Evolutionary conservation across 2,329 filamentous ascomycete species (phyloP).

Genomic region (Trichoderma sp.): DNA sequence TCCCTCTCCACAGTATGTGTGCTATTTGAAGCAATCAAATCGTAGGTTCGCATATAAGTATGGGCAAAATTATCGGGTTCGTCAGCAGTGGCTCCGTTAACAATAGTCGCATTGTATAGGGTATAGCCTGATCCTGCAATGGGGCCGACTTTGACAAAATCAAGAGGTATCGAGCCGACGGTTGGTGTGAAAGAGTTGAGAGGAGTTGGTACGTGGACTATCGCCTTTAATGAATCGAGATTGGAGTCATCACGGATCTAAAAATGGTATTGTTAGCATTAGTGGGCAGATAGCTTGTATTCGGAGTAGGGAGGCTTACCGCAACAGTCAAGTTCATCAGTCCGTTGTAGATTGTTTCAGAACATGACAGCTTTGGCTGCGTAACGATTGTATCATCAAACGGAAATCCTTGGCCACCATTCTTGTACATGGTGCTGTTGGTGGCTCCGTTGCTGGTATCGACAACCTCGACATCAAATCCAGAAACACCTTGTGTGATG

Average conservation of each 20-base stretch:
- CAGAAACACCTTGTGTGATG: slow-evolving; percentile 17
- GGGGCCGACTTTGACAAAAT: slow-evolving; percentile 14
- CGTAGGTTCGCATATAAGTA: slow-evolving; percentile 24
- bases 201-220: neutral
- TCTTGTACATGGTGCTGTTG: slow-evolving; percentile 21
- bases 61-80: neutral
- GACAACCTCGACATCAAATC: slow-evolving; percentile 25
- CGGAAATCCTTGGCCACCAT: slow-evolving; percentile 24
- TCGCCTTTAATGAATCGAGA: neutral
- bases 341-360: neutral
- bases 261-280: neutral
- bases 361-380: slow-evolving; percentile 19
- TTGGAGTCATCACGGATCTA: slow-evolving; percentile 9
- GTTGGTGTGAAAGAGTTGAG: slow-evolving; percentile 7
- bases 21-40: slow-evolving; percentile 25
- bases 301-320: neutral
- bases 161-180: slow-evolving; percentile 9
- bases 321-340: slow-evolving; percentile 17
- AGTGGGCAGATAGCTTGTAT: neutral
- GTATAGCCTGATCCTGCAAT: slow-evolving; percentile 16
- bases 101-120: slow-evolving; percentile 20
- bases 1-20: slow-evolving; percentile 13
- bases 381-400: slow-evolving; percentile 23
- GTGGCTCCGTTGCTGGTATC: slow-evolving; percentile 22
- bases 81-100: neutral